Evolutionary conservation across 495 filamentous ascomycete genomes (phyloP), one percentile per base, ranked within the genome.

Genomic region (Lophiotrema nucula): DNA sequence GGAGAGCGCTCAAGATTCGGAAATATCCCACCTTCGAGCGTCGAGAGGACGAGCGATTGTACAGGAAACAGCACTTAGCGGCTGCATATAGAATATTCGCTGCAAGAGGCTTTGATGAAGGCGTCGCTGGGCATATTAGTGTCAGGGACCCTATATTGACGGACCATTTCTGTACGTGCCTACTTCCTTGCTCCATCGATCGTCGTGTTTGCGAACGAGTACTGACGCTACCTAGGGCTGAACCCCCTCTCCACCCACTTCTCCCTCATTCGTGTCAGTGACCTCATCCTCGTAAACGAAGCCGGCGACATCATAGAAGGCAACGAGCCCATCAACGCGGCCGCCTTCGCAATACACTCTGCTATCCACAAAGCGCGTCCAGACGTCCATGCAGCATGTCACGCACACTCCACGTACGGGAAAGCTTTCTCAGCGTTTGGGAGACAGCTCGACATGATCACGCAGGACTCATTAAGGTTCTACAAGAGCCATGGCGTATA

Each of bases 11-110:
- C 18, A 70, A 69, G 64, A 57, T 72, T 21, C 56, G 66, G 8
- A 56, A 55, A 35, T 70, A 70, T 35, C 85, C 85, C 26, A 79
- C 77, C 42, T 85, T 86, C 62, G 74, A 79, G 8, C 79, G 77
- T 28, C 71, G 77, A 1, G 76, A 83, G 37, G 81, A 81, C 35
- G 79, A 88, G 67, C 78, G 87, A 18, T 66, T 83, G 55, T 87
- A 84, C 75, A 78, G 86, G 59, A 89, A 86, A 58, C 82, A 88
- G 65, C 83, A 85, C 51, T 81, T 88, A 67, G 85, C 85, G 0
- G 84, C 83, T 51, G 86, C 84, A n/a, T 89, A 85, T 64, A 79
- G 84, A 3, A 79, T 84, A 67, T 89, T 88, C 61, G 85, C 83
- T 13, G 83, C 83, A 56, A 72, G 81, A 27, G 85, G 85, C 4